These are phyloP conservation scores for Eimeria necatrix DNA, from an alignment of 169 alveolate species.

Conservation along the genomic window DNA sequence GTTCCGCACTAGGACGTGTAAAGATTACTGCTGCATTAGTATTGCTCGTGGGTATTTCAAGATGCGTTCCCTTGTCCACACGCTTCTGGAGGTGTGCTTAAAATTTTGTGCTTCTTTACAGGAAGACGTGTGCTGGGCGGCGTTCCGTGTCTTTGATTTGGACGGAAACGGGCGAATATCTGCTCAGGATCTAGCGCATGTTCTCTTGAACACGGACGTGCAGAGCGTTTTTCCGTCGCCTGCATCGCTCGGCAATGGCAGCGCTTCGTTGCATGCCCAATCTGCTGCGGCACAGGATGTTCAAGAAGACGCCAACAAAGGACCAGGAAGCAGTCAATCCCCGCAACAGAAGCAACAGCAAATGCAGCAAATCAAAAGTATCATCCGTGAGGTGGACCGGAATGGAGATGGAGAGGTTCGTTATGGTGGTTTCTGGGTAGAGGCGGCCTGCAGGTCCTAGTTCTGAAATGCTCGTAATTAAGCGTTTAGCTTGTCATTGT, in stretches of 20 bases:
- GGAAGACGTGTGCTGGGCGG: conserved; percentile 87
- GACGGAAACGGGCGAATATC: conserved; percentile 95
- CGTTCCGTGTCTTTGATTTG: conserved; percentile 95
- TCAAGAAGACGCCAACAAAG: neutral
- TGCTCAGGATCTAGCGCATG: conserved; percentile 87
- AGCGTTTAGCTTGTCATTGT: too few species aligned
- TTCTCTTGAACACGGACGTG: conserved; percentile 70
- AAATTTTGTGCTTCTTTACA: conserved; percentile 18
- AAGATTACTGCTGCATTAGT: too few species aligned
- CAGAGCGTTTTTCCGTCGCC: conserved; percentile 67
- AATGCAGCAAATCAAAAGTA: conserved; percentile 64
- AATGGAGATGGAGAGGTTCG: conserved; percentile 87
- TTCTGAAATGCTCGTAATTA: neutral
- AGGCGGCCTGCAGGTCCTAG: neutral
- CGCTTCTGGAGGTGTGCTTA: neutral
- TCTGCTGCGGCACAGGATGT: neutral
- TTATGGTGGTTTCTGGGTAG: neutral
- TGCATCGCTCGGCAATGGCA: conserved; percentile 24
- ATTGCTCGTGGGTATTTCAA: too few species aligned
- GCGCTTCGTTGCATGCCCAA: neutral
- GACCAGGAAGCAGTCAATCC: neutral
- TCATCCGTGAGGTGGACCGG: conserved; percentile 88
- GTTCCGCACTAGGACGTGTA: too few species aligned
- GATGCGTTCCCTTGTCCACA: neutral
- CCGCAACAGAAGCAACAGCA: conserved; percentile 54